Evolutionary conservation across 495 filamentous ascomycete species (phyloP).

Genomic region (Penicillium robsamsonii): DNA sequence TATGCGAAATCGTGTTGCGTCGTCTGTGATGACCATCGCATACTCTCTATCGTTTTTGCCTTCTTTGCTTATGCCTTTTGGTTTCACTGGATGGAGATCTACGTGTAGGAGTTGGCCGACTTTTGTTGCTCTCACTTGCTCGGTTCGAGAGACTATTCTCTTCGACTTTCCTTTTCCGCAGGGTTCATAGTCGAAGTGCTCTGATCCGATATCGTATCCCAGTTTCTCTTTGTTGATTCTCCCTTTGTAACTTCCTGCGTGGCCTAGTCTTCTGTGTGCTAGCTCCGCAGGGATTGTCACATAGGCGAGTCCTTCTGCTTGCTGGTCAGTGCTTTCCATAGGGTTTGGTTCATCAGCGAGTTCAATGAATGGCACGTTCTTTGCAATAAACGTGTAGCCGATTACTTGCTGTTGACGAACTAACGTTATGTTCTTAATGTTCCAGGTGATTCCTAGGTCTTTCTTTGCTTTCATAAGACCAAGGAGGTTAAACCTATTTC

Average conservation of each 20-base stretch:
- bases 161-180: not conserved
- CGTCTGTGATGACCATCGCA: not conserved
- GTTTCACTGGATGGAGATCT: not conserved
- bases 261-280: not conserved
- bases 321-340: too few species aligned
- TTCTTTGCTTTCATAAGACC: too few species aligned
- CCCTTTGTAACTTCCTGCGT: not conserved
- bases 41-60: not conserved
- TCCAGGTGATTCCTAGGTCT: too few species aligned
- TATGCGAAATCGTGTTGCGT: not conserved
- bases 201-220: fast-evolving
- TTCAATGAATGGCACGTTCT: not conserved
- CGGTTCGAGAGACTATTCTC: not conserved
- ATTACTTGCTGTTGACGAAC: too few species aligned
- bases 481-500: too few species aligned
- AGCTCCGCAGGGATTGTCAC: not conserved
- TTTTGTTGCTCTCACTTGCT: not conserved
- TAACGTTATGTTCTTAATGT: too few species aligned
- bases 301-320: too few species aligned
- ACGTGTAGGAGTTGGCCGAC: not conserved
- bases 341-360: not conserved
- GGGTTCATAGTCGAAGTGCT: not conserved
- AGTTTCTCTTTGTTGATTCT: not conserved
- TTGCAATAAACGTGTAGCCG: not conserved
- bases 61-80: not conserved